Percentiles rank a stretch among this genome's conserved stretches.
Evolutionary conservation across 176 grass and related monocot genomes (phyloP).

Genomic region (Carex kokanica): DNA sequence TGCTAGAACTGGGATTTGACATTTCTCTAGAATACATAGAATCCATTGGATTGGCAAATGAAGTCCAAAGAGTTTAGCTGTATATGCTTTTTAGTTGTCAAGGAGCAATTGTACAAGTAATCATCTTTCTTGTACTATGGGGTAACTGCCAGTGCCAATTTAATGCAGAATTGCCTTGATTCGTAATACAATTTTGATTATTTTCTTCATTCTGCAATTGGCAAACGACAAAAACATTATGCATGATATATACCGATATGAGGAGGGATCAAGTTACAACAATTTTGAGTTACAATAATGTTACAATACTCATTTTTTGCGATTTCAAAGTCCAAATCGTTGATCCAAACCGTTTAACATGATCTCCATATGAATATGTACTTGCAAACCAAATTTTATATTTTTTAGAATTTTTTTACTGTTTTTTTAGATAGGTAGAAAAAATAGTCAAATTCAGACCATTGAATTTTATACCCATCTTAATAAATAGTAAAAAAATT

Average conservation of each 20-base stretch:
- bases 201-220: background rate
- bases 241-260: background rate
- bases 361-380: too few species aligned
- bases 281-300: too few species aligned
- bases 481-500: too few species aligned
- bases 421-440: too few species aligned
- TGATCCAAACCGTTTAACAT: too few species aligned
- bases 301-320: too few species aligned
- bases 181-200: background rate
- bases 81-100: conserved; percentile 4
- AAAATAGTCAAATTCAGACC: too few species aligned
- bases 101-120: background rate
- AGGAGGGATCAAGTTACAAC: too few species aligned
- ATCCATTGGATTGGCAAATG: background rate
- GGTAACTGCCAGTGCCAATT: background rate
- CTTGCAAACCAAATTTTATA: too few species aligned
- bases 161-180: background rate
- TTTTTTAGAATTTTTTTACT: too few species aligned
- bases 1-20: background rate
- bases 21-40: background rate
- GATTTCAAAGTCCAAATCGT: too few species aligned
- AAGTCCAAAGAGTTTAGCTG: background rate
- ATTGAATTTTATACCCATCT: too few species aligned
- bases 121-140: background rate
- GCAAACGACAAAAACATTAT: background rate